phyloP scores from a whole-genome alignment of 805 yeast species.

The Debaryomyces prosopidis region DNA sequence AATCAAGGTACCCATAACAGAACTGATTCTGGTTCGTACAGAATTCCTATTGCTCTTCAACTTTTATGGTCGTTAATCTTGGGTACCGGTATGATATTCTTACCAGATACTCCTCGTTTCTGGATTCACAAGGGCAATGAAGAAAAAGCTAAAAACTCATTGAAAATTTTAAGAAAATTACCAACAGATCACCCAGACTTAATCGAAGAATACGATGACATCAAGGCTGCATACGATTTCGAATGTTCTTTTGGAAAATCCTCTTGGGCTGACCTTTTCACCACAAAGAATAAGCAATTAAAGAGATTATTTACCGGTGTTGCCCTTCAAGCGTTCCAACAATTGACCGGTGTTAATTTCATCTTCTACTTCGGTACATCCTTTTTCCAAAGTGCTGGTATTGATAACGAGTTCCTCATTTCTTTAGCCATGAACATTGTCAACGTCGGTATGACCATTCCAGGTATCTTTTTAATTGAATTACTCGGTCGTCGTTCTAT shows the following conservation, averaged over 20 bases:
- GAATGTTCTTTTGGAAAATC: constrained; percentile 66
- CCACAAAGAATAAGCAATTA: constrained; percentile 63
- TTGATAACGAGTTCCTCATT: constrained; percentile 54
- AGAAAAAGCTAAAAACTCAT: constrained; percentile 54
- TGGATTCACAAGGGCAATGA: constrained; percentile 50
- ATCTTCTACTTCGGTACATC: constrained; percentile 64
- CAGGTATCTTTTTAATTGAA: constrained; percentile 52
- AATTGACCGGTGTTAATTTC: constrained; percentile 59
- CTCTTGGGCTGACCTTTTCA: constrained; percentile 60
- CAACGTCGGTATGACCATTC: constrained; percentile 55
- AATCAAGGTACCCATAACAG: constrained; percentile 60
- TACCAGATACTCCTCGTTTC: constrained; percentile 73
- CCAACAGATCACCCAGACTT: constrained; percentile 54
- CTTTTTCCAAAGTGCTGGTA: constrained; percentile 52
- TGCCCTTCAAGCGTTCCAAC: constrained; percentile 59
- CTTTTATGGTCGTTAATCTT: constrained; percentile 54
- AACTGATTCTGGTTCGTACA: constrained; percentile 57
- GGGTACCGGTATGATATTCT: constrained; percentile 51
- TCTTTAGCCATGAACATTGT: constrained; percentile 55
- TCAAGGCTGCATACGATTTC: constrained; percentile 61
- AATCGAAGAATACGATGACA: constrained; percentile 50
- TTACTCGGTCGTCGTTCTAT: constrained; percentile 49
- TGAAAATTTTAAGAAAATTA: constrained; percentile 60
- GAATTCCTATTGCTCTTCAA: constrained; percentile 61
- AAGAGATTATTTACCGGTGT: constrained; percentile 58